Percentiles rank a stretch among this genome's conserved stretches.
These are phyloP conservation scores for Penicillium sp. DNA, from an alignment of 2,329 filamentous ascomycete species.

Conservation along the genomic window DNA sequence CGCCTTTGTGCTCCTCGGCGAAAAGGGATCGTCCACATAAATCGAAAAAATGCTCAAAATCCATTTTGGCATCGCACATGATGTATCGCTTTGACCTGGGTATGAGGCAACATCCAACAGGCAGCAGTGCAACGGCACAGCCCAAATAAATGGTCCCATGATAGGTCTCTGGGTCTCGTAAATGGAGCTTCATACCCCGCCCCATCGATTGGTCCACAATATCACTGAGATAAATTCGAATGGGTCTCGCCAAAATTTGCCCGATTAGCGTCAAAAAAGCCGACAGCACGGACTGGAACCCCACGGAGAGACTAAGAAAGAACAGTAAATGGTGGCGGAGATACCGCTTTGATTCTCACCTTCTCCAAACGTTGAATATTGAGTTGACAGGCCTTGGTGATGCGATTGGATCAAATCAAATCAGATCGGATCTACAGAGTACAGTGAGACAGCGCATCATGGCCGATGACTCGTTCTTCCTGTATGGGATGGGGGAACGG, in stretches of 20 bases:
- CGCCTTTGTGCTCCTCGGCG: conserved; percentile 22
- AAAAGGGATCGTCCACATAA: conserved; percentile 21
- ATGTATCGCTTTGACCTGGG: neutral
- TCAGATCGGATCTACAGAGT: neutral
- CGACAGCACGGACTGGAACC: neutral
- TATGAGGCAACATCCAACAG: neutral
- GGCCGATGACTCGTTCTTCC: conserved; percentile 25
- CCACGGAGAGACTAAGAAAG: neutral
- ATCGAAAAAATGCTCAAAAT: conserved; percentile 14
- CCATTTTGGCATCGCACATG: conserved; percentile 3
- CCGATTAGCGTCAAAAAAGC: conserved; percentile 2
- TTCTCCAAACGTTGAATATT: neutral
- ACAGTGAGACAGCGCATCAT: neutral
- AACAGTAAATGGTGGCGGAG: neutral
- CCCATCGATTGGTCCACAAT: neutral
- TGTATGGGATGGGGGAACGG: conserved; percentile 27
- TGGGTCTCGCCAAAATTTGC: conserved; percentile 18
- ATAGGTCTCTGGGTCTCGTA: neutral
- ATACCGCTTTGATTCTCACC: neutral
- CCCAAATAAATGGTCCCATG: neutral
- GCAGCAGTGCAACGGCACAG: neutral
- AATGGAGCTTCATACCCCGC: neutral
- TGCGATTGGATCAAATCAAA: neutral
- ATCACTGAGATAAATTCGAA: neutral
- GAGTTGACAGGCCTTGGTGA: conserved; percentile 1